Conservation (phyloP, 1,284 basidiomycete species). For the Cystobasidium pallidum region DNA sequence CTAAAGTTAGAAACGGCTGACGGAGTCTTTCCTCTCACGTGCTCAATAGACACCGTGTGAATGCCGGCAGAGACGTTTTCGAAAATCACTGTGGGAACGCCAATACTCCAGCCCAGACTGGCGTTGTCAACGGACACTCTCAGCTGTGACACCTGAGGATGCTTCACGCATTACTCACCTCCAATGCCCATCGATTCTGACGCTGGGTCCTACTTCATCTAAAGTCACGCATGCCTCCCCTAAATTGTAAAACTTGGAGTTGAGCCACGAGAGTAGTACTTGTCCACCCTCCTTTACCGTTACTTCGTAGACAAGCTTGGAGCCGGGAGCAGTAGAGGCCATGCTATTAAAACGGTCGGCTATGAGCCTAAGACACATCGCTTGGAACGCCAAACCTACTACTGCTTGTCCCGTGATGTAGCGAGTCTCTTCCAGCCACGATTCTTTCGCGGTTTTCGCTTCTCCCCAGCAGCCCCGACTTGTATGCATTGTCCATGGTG, state of each 20-base stretch:
- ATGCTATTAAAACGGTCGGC: background rate
- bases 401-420: conserved; percentile 25
- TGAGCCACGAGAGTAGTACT: conserved; percentile 46
- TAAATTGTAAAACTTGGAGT: conserved; percentile 46
- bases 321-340: conserved; percentile 38
- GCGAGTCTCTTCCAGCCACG: conserved; percentile 6
- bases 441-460: conserved; percentile 4
- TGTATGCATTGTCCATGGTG: conserved; percentile 7
- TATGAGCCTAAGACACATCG: background rate
- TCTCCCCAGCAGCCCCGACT: conserved; percentile 5
- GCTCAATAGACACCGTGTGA: conserved; percentile 48
- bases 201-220: conserved; percentile 1
- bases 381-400: too few relatives aligned
- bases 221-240: conserved; percentile 46
- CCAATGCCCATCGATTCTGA: conserved; percentile 9
- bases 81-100: conserved; percentile 48
- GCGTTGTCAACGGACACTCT: background rate
- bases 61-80: conserved; percentile 32
- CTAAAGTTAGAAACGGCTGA: conserved; percentile 46
- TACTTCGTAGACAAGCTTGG: conserved; percentile 45
- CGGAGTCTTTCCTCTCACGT: conserved; percentile 37
- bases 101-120: conserved; percentile 49
- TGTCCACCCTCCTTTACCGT: conserved; percentile 44
- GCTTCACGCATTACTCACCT: background rate
- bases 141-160: background rate